phyloP scores from a whole-genome alignment of 352 stramenopile genomes.

The Nothophytophthora sp. region DNA sequence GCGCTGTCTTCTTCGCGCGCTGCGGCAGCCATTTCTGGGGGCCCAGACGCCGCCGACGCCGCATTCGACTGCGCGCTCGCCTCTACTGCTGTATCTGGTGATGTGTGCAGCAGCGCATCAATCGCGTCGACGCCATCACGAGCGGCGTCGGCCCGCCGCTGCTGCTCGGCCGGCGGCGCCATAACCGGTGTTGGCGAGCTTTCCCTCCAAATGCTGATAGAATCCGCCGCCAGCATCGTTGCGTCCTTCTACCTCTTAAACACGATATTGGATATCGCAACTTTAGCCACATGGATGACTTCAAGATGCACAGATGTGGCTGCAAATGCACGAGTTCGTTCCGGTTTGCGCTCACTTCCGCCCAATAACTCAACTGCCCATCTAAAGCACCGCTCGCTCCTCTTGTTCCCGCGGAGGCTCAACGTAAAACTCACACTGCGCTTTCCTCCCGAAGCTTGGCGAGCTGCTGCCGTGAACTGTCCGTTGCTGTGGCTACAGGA shows the following conservation, averaged over 20 bases:
- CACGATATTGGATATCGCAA: too few species aligned
- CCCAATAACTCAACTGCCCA: too few species aligned
- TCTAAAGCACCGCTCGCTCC: too few species aligned
- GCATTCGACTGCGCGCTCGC: slow-evolving; percentile 1
- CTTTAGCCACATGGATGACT: neutral
- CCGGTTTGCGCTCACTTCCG: too few species aligned
- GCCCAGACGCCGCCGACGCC: neutral
- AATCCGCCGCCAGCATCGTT: slow-evolving; percentile 15
- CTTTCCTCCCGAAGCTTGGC: slow-evolving; percentile 32
- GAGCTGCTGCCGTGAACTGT: slow-evolving; percentile 12
- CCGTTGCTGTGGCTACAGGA: slow-evolving; percentile 6
- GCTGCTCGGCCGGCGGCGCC: slow-evolving; percentile 9
- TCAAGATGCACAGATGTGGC: too few species aligned
- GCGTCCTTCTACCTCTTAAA: too few species aligned
- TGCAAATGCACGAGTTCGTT: too few species aligned
- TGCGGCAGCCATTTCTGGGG: slow-evolving; percentile 3
- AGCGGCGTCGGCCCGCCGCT: neutral
- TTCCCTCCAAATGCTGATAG: slow-evolving; percentile 2
- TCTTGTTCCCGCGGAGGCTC: neutral
- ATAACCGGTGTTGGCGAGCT: too few species aligned
- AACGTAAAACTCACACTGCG: slow-evolving; percentile 16
- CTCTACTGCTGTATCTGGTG: neutral
- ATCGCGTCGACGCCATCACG: neutral
- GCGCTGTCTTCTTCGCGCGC: slow-evolving; percentile 9
- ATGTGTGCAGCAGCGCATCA: neutral